Evolutionary conservation across 441 rosid species (phyloP).

Genomic region (Gossypium gossypioides): DNA sequence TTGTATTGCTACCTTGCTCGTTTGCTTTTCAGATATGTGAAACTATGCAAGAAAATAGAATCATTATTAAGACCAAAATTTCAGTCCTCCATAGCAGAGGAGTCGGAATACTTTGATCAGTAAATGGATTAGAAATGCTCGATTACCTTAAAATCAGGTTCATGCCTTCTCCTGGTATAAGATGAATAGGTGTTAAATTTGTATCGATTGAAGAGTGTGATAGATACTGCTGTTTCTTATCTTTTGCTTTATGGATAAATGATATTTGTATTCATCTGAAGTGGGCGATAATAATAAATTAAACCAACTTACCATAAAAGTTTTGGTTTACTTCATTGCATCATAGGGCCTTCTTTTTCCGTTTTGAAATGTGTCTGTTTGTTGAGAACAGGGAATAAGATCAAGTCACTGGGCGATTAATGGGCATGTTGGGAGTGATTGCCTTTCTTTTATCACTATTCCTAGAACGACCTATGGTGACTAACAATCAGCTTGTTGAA

Average conservation of each 20-base stretch:
- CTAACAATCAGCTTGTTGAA: no score
- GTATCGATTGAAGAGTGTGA: not conserved
- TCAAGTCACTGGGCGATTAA: no score
- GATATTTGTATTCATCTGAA: not conserved
- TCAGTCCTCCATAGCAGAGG: not conserved
- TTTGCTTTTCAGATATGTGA: not conserved
- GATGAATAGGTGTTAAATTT: not conserved
- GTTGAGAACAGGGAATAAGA: no score
- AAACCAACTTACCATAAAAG: not conserved
- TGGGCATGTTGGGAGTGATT: no score
- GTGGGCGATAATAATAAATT: not conserved
- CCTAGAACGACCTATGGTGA: no score
- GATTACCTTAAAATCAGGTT: not conserved
- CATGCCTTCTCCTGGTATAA: not conserved
- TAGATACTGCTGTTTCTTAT: not conserved
- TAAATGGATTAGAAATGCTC: not conserved
- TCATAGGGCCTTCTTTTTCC: not conserved
- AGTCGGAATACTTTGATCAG: not conserved
- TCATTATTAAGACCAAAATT: not conserved
- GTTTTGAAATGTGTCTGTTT: not conserved
- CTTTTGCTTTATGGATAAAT: not conserved
- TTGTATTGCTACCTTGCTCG: not conserved
- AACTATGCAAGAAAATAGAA: not conserved
- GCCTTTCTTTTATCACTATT: no score
- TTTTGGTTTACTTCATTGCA: not conserved